Conservation (phyloP, 2,329 filamentous ascomycete genomes). For the Coniochaeta prunicola region DNA sequence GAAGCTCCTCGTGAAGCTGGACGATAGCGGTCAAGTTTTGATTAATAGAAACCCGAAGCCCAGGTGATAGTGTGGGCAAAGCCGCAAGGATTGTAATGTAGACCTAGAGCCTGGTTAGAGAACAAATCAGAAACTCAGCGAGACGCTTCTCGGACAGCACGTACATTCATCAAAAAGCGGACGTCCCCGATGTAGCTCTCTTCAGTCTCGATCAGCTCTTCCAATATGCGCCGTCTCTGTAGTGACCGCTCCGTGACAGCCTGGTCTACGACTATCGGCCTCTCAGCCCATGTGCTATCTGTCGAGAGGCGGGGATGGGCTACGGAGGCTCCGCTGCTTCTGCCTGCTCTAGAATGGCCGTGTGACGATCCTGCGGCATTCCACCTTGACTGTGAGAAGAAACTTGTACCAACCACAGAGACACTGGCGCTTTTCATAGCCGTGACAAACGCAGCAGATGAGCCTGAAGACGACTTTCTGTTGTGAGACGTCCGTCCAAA, state of each 20-base stretch:
- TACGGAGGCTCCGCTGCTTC: slow-evolving; percentile 55
- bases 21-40: slow-evolving; percentile 74
- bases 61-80: slow-evolving; percentile 56
- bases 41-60: slow-evolving; percentile 66
- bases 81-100: slow-evolving; percentile 70
- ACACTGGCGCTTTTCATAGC: slow-evolving; percentile 74
- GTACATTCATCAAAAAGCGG: slow-evolving; percentile 77
- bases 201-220: slow-evolving; percentile 81
- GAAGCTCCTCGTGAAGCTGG: slow-evolving; percentile 73
- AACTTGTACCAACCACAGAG: slow-evolving; percentile 67
- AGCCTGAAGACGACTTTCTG: slow-evolving; percentile 59
- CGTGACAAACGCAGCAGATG: slow-evolving; percentile 74
- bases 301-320: slow-evolving; percentile 56
- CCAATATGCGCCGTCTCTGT: slow-evolving; percentile 71
- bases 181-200: slow-evolving; percentile 84
- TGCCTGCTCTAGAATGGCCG: slow-evolving; percentile 51
- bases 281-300: slow-evolving; percentile 55
- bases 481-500: slow-evolving; percentile 19
- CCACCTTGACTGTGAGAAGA: slow-evolving; percentile 52
- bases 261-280: slow-evolving; percentile 49
- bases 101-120: slow-evolving; percentile 40
- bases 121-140: background rate
- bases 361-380: slow-evolving; percentile 46
- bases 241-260: slow-evolving; percentile 64
- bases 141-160: slow-evolving; percentile 16